phyloP scores from a whole-genome alignment of 768 basidiomycete species.

The Tulasnella sp. region DNA sequence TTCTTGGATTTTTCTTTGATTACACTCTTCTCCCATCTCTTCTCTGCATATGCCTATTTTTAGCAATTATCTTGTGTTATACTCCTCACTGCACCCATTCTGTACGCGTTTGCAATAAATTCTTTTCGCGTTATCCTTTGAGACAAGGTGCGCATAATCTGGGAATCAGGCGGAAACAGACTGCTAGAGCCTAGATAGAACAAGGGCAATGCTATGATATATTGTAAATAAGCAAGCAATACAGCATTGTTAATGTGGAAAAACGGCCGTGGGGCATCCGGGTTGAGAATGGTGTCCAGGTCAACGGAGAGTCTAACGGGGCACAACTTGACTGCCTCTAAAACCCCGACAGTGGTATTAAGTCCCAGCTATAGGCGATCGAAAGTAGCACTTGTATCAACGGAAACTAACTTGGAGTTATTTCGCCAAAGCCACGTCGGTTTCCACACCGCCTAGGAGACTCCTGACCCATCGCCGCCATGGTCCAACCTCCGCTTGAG shows the following conservation, averaged over 20 bases:
- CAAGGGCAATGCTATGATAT: no score
- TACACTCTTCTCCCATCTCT: background rate
- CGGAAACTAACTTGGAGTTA: background rate
- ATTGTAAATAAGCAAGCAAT: no score
- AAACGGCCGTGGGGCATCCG: no score
- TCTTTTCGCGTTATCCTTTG: background rate
- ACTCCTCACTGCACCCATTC: background rate
- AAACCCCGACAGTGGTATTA: background rate
- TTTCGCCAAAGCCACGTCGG: background rate
- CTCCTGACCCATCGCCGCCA: conserved; percentile 13
- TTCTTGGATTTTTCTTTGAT: background rate
- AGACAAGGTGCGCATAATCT: background rate
- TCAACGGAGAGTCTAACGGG: background rate
- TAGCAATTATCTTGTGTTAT: conserved; percentile 1
- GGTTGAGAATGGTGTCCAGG: background rate
- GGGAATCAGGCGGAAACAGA: background rate
- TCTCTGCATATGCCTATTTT: background rate
- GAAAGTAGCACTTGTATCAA: background rate
- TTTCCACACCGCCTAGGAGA: background rate
- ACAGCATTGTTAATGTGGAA: no score
- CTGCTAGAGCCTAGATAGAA: no score
- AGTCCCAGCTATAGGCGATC: background rate
- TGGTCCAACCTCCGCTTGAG: background rate
- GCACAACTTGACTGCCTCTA: background rate
- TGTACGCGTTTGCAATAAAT: background rate